Evolutionary conservation across 768 basidiomycete genomes (phyloP).

Genomic region (Agaricus sinodeliciosus): DNA sequence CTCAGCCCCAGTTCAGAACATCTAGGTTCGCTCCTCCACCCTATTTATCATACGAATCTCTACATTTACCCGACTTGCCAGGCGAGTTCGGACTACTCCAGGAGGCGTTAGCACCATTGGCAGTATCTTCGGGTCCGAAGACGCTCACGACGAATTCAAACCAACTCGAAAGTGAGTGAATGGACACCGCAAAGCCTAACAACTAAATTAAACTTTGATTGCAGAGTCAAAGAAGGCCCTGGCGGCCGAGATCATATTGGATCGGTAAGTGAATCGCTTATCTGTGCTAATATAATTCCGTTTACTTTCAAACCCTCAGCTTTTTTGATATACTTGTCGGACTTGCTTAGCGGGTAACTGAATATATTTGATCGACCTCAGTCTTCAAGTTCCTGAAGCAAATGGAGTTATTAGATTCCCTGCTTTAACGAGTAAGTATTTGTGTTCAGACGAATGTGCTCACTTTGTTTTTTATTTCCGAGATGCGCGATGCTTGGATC

Average conservation of each 20-base stretch:
- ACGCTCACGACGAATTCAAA: slow-evolving; percentile 45
- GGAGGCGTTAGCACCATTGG: slow-evolving; percentile 37
- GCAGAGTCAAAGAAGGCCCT: slow-evolving; percentile 60
- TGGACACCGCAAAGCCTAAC: too few relatives aligned
- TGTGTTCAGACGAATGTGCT: too few relatives aligned
- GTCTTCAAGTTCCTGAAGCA: too few relatives aligned
- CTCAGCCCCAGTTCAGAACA: slow-evolving; percentile 32
- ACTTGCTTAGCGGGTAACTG: too few relatives aligned
- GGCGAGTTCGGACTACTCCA: slow-evolving; percentile 38
- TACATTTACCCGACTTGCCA: slow-evolving; percentile 12
- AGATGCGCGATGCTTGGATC: too few relatives aligned
- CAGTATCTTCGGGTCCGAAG: slow-evolving; percentile 40
- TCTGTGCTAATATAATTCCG: background rate
- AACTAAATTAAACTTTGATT: slow-evolving; percentile 7
- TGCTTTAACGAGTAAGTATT: too few relatives aligned
- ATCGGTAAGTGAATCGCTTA: slow-evolving; percentile 22
- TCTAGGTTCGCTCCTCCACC: slow-evolving; percentile 35
- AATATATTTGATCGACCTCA: too few relatives aligned
- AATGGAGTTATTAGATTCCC: too few relatives aligned
- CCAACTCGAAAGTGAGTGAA: slow-evolving; percentile 57
- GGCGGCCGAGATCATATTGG: slow-evolving; percentile 60
- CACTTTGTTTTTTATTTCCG: too few relatives aligned
- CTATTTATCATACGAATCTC: background rate
- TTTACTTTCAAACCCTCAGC: background rate
- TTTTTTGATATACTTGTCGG: slow-evolving; percentile 11